These are phyloP conservation scores for Polytrichum commune DNA, from an alignment of 225 moss, liverwort and hornwort genomes.

Conservation along the genomic window DNA sequence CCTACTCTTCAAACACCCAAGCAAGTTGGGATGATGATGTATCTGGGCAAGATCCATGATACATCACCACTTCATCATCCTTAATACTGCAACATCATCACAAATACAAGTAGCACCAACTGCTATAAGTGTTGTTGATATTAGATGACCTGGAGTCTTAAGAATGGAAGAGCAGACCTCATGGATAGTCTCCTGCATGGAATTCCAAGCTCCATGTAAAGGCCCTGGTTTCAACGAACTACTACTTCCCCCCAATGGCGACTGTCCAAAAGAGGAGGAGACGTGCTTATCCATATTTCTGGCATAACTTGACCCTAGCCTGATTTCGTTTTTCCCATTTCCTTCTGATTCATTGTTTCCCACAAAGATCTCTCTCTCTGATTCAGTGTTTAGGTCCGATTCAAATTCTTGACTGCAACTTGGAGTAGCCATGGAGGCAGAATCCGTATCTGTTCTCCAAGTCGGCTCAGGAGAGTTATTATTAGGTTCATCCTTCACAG, in stretches of 20 bases:
- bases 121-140: neutral
- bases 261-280: neutral
- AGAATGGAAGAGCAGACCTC: slow-evolving; percentile 28
- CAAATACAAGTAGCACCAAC: neutral
- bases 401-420: slow-evolving; percentile 10
- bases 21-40: neutral
- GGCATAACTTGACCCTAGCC: too few relatives aligned
- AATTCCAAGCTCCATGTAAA: slow-evolving; percentile 65
- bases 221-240: slow-evolving; percentile 30
- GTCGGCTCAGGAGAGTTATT: slow-evolving; percentile 10
- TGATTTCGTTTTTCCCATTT: too few relatives aligned
- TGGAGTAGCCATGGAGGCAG: neutral
- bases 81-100: too few relatives aligned
- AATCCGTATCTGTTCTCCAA: neutral
- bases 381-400: neutral
- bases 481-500: slow-evolving; percentile 31
- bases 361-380: neutral
- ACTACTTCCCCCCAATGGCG: neutral
- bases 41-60: neutral
- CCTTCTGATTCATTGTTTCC: neutral
- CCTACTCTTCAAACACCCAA: slow-evolving; percentile 22
- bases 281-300: neutral
- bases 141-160: neutral
- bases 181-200: slow-evolving; percentile 53
- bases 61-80: too few relatives aligned